Evolutionary conservation across 805 yeast species (phyloP).

Genomic region (Kuraishia capsulata): DNA sequence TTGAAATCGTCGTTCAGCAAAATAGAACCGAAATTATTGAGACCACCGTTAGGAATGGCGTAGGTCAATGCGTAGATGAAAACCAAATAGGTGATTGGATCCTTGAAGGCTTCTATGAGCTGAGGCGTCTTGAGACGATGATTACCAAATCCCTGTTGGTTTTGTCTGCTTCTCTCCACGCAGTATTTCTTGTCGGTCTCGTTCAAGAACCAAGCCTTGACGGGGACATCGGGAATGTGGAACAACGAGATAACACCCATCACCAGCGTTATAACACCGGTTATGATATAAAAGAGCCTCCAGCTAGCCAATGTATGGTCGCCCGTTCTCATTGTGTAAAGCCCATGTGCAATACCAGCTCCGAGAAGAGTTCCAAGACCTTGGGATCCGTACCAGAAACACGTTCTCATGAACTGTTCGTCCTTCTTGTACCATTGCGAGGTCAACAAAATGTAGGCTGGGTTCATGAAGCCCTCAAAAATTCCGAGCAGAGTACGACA

Average conservation of each 20-base stretch:
- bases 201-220: conserved; percentile 30
- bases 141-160: conserved; percentile 54
- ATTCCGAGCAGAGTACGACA: conserved; percentile 43
- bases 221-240: conserved; percentile 42
- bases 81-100: conserved; percentile 38
- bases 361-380: conserved; percentile 42
- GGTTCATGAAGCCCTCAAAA: conserved; percentile 41
- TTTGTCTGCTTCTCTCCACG: conserved; percentile 46
- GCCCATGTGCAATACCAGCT: conserved; percentile 46
- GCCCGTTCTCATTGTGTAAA: conserved; percentile 24
- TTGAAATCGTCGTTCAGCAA: conserved; percentile 29
- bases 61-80: conserved; percentile 33
- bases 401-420: conserved; percentile 22
- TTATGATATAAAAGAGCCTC: conserved; percentile 51
- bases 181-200: conserved; percentile 36
- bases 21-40: conserved; percentile 38
- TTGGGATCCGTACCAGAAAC: conserved; percentile 34
- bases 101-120: conserved; percentile 34
- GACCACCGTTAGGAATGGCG: conserved; percentile 50
- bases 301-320: conserved; percentile 26
- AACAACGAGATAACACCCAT: conserved; percentile 37
- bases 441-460: conserved; percentile 48
- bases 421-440: conserved; percentile 37
- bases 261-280: conserved; percentile 42
- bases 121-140: conserved; percentile 44